These are phyloP conservation scores for Diplodia intermedia DNA, from an alignment of 2,329 filamentous ascomycete species.

Conservation along the genomic window DNA sequence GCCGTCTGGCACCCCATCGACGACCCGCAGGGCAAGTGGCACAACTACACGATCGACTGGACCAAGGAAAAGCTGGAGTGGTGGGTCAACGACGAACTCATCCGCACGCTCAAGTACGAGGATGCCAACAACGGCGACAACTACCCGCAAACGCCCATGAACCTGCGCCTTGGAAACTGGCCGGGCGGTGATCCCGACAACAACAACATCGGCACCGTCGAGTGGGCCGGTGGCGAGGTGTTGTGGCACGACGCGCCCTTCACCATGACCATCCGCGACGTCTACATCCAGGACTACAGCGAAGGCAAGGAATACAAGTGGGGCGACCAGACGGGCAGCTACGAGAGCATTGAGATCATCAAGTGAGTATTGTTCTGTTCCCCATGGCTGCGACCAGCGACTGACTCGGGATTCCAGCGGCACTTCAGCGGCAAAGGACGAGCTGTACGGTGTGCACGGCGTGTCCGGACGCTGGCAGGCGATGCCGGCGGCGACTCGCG, in stretches of 20 bases:
- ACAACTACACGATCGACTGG: constrained; percentile 67
- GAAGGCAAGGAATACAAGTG: constrained; percentile 71
- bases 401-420: constrained; percentile 37
- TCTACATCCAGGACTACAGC: constrained; percentile 60
- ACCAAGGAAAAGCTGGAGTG: constrained; percentile 68
- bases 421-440: constrained; percentile 46
- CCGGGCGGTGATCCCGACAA: constrained; percentile 61
- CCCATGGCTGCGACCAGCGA: constrained; percentile 26
- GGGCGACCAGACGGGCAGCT: constrained; percentile 66
- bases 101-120: constrained; percentile 67
- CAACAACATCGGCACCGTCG: constrained; percentile 41
- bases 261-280: constrained; percentile 74
- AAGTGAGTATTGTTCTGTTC: constrained; percentile 44
- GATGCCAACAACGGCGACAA: constrained; percentile 65
- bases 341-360: constrained; percentile 60
- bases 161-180: constrained; percentile 74
- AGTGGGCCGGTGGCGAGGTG: constrained; percentile 72
- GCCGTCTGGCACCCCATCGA: constrained; percentile 47
- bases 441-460: constrained; percentile 47
- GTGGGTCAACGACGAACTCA: constrained; percentile 66
- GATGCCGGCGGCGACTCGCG: constrained; percentile 45
- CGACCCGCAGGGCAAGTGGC: constrained; percentile 45
- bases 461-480: constrained; percentile 46
- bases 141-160: constrained; percentile 77
- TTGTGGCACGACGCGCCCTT: constrained; percentile 72